Evolutionary conservation across 148 eudicot genomes (phyloP), one percentile per base, ranked within the genome.

Genomic region (Gaultheria prostrata): DNA sequence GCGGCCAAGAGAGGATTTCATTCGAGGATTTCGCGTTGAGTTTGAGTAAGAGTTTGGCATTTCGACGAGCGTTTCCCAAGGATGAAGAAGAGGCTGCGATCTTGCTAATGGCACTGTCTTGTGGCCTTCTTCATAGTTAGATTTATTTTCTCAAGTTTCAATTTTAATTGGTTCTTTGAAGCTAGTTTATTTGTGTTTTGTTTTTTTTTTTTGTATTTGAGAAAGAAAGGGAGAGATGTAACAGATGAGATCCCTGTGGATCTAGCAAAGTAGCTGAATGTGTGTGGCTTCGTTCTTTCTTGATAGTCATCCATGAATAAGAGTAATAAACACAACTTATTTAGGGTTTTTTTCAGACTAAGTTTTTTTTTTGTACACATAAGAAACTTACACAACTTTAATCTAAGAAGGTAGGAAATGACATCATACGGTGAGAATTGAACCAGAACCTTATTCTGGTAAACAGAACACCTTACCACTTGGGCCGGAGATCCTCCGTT

Each of bases 1-100:
- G 30, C 6, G 1, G 35, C 8, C 59, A 24, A 21, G 51, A 78
- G 46, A 77, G 50, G 73, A 71, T 28, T 45, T 9, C 79, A 45
- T 84, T 85, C 5, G 85, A 85, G 59, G 87, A 85, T 10, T 82
- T 85, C 43, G 84, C 84, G 0, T 0, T 77, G 50, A 85, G 84
- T 48, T 45, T 85, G 69, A 82, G 77, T 12, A 53, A 78, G 56
- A 85, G 78, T 73, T 82, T 77, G 28, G 10, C 79, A 20, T 59
- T 75, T 8, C 69, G 74, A 51, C 78, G 80, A 76, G 86, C 81
- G 1, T 89, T 89, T 73, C 89, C 93, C 0, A 83, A 80, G 10
- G 92, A 91, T 50, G 93, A 89, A 87, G 90, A 91, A 88, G 93
- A 91, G 85, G 93, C 90, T 21, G 93, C 93, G n/a, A 79, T 91